These are phyloP conservation scores for Myxozyma udenii DNA, from an alignment of 805 yeast species.

Conservation along the genomic window DNA sequence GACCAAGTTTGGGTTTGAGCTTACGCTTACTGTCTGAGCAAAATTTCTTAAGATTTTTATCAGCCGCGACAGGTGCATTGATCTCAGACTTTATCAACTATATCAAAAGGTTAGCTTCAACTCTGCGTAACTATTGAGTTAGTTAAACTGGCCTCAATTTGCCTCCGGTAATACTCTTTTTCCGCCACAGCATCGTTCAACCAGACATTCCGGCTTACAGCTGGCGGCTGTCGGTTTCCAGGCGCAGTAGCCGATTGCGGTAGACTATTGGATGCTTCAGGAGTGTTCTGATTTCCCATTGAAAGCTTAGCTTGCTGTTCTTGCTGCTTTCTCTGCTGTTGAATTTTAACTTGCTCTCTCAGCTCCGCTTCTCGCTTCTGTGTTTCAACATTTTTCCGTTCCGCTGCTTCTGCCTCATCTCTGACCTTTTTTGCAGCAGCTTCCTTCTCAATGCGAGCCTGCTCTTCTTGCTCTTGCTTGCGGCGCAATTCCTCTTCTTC, in stretches of 20 bases:
- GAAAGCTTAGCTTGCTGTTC: neutral
- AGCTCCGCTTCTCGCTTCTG: slow-evolving; percentile 19
- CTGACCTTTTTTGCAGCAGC: slow-evolving; percentile 32
- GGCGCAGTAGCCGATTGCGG: neutral
- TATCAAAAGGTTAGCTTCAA: too few relatives aligned
- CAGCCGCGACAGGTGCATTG: slow-evolving; percentile 52
- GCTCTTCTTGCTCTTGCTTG: slow-evolving; percentile 31
- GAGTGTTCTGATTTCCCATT: neutral
- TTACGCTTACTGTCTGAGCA: slow-evolving; percentile 64
- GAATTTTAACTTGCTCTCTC: neutral
- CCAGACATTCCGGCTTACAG: neutral
- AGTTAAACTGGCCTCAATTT: slow-evolving; percentile 44
- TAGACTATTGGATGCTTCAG: neutral
- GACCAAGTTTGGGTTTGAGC: slow-evolving; percentile 88
- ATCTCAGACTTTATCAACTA: slow-evolving; percentile 57
- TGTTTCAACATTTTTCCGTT: slow-evolving; percentile 24
- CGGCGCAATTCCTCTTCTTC: slow-evolving; percentile 34
- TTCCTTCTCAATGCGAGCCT: slow-evolving; percentile 31
- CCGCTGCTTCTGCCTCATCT: slow-evolving; percentile 28
- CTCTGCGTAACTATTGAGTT: neutral
- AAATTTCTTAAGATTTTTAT: slow-evolving; percentile 53
- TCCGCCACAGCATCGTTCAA: slow-evolving; percentile 40
- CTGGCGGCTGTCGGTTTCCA: neutral
- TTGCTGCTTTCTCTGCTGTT: neutral
- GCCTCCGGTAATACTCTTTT: slow-evolving; percentile 41